Evolutionary conservation across 2,329 filamentous ascomycete species (phyloP), one percentile per base, ranked within the genome.

Genomic region (Chrysoporthe austroafricana): DNA sequence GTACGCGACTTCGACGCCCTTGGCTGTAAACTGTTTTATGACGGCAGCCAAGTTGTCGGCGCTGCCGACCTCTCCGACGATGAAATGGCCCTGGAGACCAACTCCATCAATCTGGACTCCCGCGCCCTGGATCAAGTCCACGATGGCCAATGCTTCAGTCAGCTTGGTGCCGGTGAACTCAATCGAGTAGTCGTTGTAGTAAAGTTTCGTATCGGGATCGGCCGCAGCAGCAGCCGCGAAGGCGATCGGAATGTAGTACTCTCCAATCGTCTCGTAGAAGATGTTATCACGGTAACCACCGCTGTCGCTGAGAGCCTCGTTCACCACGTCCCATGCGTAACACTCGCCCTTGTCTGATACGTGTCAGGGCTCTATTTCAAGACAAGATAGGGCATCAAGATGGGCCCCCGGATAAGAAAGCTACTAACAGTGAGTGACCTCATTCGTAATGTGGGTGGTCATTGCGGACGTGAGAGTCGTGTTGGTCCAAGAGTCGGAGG

Each of bases 311-410:
- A 88, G 80, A 4, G 83, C 85, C 79, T 91, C 88, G 75, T 91
- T 91, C 34, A 90, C 83, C 0, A 91, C 88, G 66, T 91, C 88
- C 88, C 88, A 91, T 42, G 84, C 82, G 74, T 86, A 86, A 76
- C 88, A 89, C 71, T 85, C 80, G 66, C 86, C 84, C 75, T 84
- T 84, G 79, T 85, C 58, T 61, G 43, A 3, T 36, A 16, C 46
- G 58, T 60, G n/a, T 61, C 34, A 61, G 26, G n/a, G 46, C 21
- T 8, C 11, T 18, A 32, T 13, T 48, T n/a, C 18, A 3, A 42
- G n/a, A 16, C 36, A 21, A 21, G 32, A 42, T 39, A 11, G 16
- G 32, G 26, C 36, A 39, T 39, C 36, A 39, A 9, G 36, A 9
- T 39, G 36, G 36, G 36, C 36, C 36, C 5, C 9, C 36, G 36